Evolutionary conservation across 129 eudicot species (phyloP).

Genomic region (Tanacetum coccineum): DNA sequence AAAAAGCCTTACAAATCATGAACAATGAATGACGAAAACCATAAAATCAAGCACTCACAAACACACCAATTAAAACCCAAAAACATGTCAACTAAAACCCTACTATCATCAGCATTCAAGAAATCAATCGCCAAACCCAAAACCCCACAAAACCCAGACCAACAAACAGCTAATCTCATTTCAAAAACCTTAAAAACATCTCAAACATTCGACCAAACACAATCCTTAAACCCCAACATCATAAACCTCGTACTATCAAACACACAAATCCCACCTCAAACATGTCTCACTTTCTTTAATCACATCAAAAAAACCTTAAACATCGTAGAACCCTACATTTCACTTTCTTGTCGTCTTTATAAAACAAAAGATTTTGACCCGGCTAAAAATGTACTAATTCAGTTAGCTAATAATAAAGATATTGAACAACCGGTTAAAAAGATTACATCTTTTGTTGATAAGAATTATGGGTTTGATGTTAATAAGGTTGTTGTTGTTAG

Average conservation of each 20-base stretch:
- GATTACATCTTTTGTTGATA: slow-evolving; percentile 37
- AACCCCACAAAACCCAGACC: slow-evolving; percentile 34
- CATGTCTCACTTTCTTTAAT: slow-evolving; percentile 64
- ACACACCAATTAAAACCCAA: not conserved
- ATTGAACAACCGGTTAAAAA: slow-evolving; percentile 38
- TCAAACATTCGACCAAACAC: slow-evolving; percentile 30
- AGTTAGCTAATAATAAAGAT: slow-evolving; percentile 37
- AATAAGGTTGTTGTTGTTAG: slow-evolving; percentile 25
- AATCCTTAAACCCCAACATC: slow-evolving; percentile 48
- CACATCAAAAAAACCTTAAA: slow-evolving; percentile 35
- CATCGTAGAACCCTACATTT: slow-evolving; percentile 43
- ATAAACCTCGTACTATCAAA: slow-evolving; percentile 60
- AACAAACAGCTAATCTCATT: slow-evolving; percentile 46
- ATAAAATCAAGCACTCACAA: not conserved
- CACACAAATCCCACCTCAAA: slow-evolving; percentile 48
- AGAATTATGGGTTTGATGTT: slow-evolving; percentile 17
- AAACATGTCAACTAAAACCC: slow-evolving; percentile 33
- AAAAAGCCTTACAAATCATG: too few species aligned
- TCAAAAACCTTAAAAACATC: slow-evolving; percentile 47
- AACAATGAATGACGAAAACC: too few species aligned
- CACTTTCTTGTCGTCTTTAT: slow-evolving; percentile 55
- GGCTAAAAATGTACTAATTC: slow-evolving; percentile 49
- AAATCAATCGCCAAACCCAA: slow-evolving; percentile 35
- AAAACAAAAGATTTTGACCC: slow-evolving; percentile 41
- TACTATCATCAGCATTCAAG: slow-evolving; percentile 30